A percentile compares a stretch with the other conserved stretches of the same genome.
These are phyloP conservation scores for Sergeia podlipaevii DNA, from an alignment of 208 protist species.

Conservation along the genomic window DNA sequence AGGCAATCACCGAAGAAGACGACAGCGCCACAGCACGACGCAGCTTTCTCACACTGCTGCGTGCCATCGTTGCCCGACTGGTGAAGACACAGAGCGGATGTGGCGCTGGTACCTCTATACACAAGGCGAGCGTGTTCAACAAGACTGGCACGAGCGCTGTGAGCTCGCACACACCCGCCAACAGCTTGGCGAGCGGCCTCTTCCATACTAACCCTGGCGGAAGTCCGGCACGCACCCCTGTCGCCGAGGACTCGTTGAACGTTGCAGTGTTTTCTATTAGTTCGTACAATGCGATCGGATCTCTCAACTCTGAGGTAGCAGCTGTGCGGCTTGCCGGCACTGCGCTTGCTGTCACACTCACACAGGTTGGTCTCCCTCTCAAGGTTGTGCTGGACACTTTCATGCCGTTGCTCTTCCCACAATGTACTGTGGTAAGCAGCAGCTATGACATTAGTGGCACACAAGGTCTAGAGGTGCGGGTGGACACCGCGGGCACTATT, in stretches of 20 bases:
- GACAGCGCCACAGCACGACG: background rate
- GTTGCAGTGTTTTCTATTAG: conserved; percentile 7
- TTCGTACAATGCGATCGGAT: conserved; percentile 18
- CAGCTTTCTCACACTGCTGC: conserved; percentile 26
- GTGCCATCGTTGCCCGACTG: conserved; percentile 16
- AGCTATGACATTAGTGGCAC: too few relatives aligned
- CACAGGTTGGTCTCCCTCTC: conserved; percentile 8
- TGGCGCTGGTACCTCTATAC: background rate
- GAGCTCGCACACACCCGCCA: background rate
- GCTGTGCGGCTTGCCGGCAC: conserved; percentile 30
- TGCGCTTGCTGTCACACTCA: conserved; percentile 23
- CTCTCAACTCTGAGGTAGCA: conserved; percentile 23
- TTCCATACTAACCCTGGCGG: background rate
- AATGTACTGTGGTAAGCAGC: conserved; percentile 3
- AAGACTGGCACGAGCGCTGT: background rate
- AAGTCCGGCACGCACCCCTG: background rate
- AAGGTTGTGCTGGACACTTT: conserved; percentile 14
- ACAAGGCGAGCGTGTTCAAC: background rate
- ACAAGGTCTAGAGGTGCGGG: too few relatives aligned
- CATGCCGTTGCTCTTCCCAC: conserved; percentile 24
- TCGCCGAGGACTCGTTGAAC: conserved; percentile 8
- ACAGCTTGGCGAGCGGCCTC: background rate
- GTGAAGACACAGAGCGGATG: background rate
- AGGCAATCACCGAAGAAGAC: conserved; percentile 8
- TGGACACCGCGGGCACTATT: too few relatives aligned